phyloP scores from a whole-genome alignment of 495 filamentous ascomycete species.

The Aspergillus asperescens region DNA sequence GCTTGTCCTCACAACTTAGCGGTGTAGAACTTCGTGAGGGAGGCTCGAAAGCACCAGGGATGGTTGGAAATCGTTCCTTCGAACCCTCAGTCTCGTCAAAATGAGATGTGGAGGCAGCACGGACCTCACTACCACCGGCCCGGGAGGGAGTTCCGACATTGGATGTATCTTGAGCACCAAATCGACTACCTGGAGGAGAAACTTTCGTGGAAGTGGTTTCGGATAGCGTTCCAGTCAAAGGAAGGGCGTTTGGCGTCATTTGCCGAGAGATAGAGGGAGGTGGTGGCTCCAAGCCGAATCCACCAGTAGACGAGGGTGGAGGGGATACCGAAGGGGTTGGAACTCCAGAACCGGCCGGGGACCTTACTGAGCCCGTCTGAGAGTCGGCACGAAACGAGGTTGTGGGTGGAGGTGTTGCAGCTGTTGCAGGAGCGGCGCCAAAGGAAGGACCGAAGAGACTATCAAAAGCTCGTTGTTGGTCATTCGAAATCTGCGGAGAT shows the following conservation, averaged over 20 bases:
- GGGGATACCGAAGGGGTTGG: conserved; percentile 61
- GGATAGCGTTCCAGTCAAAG: conserved; percentile 61
- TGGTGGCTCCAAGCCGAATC: conserved; percentile 44
- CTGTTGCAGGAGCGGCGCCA: conserved; percentile 38
- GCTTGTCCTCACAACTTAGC: conserved; percentile 19
- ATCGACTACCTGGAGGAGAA: conserved; percentile 71
- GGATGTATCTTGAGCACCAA: conserved; percentile 48
- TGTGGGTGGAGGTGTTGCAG: conserved; percentile 48
- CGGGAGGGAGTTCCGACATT: conserved; percentile 58
- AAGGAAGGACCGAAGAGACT: conserved; percentile 82
- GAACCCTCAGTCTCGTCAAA: conserved; percentile 39
- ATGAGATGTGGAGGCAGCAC: conserved; percentile 32
- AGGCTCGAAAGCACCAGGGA: conserved; percentile 19
- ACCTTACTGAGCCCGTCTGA: conserved; percentile 29
- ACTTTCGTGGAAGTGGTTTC: conserved; percentile 72
- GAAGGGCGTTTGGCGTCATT: conserved; percentile 64
- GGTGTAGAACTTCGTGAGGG: conserved; percentile 18
- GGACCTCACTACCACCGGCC: conserved; percentile 28
- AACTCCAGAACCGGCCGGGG: conserved; percentile 37
- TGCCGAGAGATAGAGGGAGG: conserved; percentile 63
- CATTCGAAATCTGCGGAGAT: conserved; percentile 38
- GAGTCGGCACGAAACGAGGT: conserved; percentile 66
- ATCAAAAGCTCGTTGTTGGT: conserved; percentile 71
- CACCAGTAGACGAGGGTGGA: conserved; percentile 45
- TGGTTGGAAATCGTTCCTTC: conserved; percentile 27